Evolutionary conservation across 441 rosid species (phyloP).

Genomic region (Gossypium davidsonii): DNA sequence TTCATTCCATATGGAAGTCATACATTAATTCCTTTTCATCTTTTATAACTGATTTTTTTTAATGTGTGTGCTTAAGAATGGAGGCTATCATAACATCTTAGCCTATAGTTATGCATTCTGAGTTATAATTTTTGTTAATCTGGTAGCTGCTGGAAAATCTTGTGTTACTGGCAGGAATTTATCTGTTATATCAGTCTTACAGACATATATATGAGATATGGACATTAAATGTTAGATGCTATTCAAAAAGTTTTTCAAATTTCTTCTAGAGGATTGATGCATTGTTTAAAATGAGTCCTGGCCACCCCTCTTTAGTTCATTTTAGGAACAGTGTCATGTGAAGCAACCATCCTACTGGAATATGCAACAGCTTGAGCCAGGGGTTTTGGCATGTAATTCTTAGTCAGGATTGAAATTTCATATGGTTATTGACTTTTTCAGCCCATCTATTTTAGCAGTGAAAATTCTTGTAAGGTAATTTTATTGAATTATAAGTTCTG

Average conservation of each 20-base stretch:
- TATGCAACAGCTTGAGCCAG: neutral
- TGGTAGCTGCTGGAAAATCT: neutral
- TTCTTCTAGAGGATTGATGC: neutral
- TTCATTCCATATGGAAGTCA: neutral
- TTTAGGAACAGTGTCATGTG: neutral
- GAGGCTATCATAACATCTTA: neutral
- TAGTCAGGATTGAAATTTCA: neutral
- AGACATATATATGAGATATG: neutral
- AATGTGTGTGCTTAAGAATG: neutral
- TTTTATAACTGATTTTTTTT: neutral
- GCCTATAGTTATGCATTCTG: neutral
- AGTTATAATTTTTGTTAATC: neutral
- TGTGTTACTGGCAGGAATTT: neutral
- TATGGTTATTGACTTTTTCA: neutral
- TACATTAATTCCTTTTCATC: constrained; percentile 1
- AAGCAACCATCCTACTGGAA: neutral
- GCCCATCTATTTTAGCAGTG: neutral
- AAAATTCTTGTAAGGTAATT: neutral
- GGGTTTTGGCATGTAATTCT: neutral
- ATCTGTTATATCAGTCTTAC: neutral
- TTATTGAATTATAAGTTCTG: neutral
- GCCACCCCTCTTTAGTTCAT: neutral
- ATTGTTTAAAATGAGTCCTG: neutral
- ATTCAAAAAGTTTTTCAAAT: neutral
- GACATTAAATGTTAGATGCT: neutral